Conservation (phyloP, 2,329 filamentous ascomycete species). For the Pestalotiopsis sp. region DNA sequence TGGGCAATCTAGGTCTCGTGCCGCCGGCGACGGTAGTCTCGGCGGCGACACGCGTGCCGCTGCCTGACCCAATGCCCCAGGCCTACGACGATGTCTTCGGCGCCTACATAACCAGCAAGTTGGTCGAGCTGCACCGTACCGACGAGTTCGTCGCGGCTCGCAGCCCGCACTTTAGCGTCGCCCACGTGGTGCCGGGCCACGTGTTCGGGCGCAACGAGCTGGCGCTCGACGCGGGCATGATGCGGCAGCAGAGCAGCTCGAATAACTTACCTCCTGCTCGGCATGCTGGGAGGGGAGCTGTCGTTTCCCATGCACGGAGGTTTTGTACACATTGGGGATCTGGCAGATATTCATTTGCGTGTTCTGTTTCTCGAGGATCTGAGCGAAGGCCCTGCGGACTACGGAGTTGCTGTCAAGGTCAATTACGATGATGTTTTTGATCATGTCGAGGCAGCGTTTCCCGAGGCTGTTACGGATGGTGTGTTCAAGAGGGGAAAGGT, state of each 20-base stretch:
- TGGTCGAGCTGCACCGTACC: conserved; percentile 22
- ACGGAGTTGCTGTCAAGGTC: conserved; percentile 12
- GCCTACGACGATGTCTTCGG: conserved; percentile 19
- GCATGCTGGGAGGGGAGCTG: conserved; percentile 21
- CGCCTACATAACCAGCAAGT: conserved; percentile 25
- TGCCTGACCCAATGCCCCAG: conserved; percentile 20
- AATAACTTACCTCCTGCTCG: conserved; percentile 28
- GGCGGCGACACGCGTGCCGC: conserved; percentile 21
- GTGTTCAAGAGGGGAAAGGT: conserved; percentile 25
- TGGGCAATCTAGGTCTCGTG: conserved; percentile 20
- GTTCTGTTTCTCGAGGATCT: neutral
- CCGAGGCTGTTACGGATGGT: conserved; percentile 24
- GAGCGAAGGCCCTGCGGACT: neutral
- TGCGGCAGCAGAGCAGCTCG: conserved; percentile 28
- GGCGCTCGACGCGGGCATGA: conserved; percentile 22
- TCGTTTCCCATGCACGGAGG: conserved; percentile 17
- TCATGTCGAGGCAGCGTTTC: conserved; percentile 24
- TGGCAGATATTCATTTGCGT: neutral
- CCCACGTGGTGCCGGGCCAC: conserved; percentile 28
- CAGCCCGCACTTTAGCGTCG: conserved; percentile 26
- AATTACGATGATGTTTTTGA: conserved; percentile 24
- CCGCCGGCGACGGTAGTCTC: conserved; percentile 16
- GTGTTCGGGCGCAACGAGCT: conserved; percentile 31
- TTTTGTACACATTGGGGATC: conserved; percentile 10
- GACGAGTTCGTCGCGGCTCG: conserved; percentile 25